Percentiles rank a stretch among this genome's conserved stretches.
Conservation (phyloP, 805 yeast species). For the Candida saitoana region DNA sequence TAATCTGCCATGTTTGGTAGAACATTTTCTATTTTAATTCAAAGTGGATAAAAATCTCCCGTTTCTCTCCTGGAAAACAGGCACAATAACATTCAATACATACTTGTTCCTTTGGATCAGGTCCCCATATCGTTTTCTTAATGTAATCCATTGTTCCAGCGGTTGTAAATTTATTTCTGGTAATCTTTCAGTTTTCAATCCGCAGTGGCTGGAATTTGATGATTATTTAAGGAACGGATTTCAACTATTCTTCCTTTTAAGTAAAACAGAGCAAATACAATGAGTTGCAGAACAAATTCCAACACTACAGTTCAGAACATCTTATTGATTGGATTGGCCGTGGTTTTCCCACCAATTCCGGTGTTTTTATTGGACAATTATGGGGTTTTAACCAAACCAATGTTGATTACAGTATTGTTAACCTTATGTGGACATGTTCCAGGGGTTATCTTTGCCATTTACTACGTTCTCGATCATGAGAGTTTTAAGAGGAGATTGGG, state of each 20-base stretch:
- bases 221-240: neutral
- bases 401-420: constrained; percentile 26
- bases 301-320: constrained; percentile 14
- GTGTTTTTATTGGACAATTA: constrained; percentile 27
- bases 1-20: too few relatives aligned
- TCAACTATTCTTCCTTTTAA: neutral
- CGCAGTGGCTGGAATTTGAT: neutral
- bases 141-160: constrained; percentile 62
- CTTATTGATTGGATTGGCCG: constrained; percentile 27
- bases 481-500: constrained; percentile 11
- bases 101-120: constrained; percentile 88
- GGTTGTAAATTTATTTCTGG: too few relatives aligned
- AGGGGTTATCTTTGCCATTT: constrained; percentile 30
- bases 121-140: constrained; percentile 90
- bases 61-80: neutral
- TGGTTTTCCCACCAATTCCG: constrained; percentile 38
- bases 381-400: constrained; percentile 31
- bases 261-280: neutral
- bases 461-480: constrained; percentile 20
- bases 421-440: constrained; percentile 32
- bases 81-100: constrained; percentile 15
- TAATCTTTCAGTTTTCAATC: too few relatives aligned
- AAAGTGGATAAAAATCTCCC: too few relatives aligned
- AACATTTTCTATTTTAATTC: too few relatives aligned
- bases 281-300: neutral